Evolutionary conservation across 768 basidiomycete genomes (phyloP).

Genomic region (Chiua virens): DNA sequence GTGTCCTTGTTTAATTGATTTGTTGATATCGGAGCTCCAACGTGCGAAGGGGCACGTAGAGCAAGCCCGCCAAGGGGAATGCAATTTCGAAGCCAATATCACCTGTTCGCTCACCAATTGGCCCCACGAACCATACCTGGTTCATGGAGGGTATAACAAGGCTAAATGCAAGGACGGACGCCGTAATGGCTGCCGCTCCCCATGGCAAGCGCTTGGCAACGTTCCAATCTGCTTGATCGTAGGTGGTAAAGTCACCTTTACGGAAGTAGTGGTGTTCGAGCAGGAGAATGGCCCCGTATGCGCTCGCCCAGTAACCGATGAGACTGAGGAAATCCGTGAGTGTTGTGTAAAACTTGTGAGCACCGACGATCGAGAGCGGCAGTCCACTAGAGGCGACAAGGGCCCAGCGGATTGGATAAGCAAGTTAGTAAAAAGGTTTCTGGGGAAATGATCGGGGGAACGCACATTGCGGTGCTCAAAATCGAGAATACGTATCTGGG

Average conservation of each 20-base stretch:
- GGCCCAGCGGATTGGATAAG: neutral
- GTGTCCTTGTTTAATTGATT: slow-evolving; percentile 14
- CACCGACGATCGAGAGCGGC: slow-evolving; percentile 70
- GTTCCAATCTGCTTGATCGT: slow-evolving; percentile 55
- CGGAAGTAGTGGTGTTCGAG: slow-evolving; percentile 71
- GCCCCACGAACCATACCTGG: slow-evolving; percentile 71
- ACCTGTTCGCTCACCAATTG: slow-evolving; percentile 60
- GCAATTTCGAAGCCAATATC: slow-evolving; percentile 74
- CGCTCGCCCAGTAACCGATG: slow-evolving; percentile 62
- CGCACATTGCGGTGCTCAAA: slow-evolving; percentile 65
- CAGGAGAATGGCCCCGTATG: slow-evolving; percentile 59
- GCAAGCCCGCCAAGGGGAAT: slow-evolving; percentile 43
- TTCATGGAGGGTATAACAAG: slow-evolving; percentile 67
- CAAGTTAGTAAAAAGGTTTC: slow-evolving; percentile 5
- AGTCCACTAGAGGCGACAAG: slow-evolving; percentile 44
- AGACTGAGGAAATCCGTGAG: slow-evolving; percentile 69
- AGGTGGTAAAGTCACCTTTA: slow-evolving; percentile 43
- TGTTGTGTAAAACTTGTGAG: slow-evolving; percentile 60
- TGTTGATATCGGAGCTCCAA: slow-evolving; percentile 42
- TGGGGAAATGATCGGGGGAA: slow-evolving; percentile 10
- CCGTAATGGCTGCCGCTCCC: slow-evolving; percentile 59
- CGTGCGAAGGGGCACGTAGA: slow-evolving; percentile 57
- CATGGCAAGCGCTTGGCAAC: slow-evolving; percentile 51
- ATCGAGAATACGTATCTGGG: slow-evolving; percentile 73
- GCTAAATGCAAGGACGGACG: slow-evolving; percentile 51